Base-by-base conservation (phyloP, 495 filamentous ascomycete species). In the Penicillium coffeae region DNA sequence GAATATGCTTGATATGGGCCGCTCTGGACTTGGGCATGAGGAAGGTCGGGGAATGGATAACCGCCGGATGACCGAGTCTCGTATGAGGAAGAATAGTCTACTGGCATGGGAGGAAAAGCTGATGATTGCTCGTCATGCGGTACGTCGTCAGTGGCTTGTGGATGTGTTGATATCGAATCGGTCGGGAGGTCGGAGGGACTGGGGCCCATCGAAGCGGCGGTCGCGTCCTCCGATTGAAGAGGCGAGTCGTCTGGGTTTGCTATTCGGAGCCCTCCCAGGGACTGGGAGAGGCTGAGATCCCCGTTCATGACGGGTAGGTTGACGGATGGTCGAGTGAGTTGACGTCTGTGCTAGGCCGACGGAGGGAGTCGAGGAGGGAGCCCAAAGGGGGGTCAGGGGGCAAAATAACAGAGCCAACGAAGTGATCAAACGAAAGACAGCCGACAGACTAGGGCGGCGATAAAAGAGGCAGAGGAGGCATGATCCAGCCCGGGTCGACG, bases 171-270 rank as follows among this genome's bases (percentile, higher is more conserved):
- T 54, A 56, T 49, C 58, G 60, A 58, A 52, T 48, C 57, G 41
- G 19, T 51, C 56, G 55, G 55, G 33, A 46, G 56, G 42, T 59
- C 60, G 50, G 59, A 59, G 27, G 56, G 42, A 34, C 43, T 55
- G 55, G 60, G 42, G 19, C 20, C 50, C 51, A 56, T 48, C 55
- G 58, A 51, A 44, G 47, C 55, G 50, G 52, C 53, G 59, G 59
- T 56, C 41, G 70, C 60, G 45, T 80, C 73, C 51, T 70, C 70
- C n/a, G 81, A 70, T 35, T 75, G 70, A 34, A 86, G 74, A 22
- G 86, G 83, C 39, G 80, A 78, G 66, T 93, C 83, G 74, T 96
- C 92, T 35, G 94, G 93, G 66, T 99, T 99, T 51, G 94, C 94
- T 61, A 97, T 97, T 56, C 93, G 87, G 66, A 99, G 75, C 55